Percentiles rank a stretch among this genome's conserved stretches.
Conservation (phyloP, 2,329 filamentous ascomycete species). For the Didymosphaeria variabile region DNA sequence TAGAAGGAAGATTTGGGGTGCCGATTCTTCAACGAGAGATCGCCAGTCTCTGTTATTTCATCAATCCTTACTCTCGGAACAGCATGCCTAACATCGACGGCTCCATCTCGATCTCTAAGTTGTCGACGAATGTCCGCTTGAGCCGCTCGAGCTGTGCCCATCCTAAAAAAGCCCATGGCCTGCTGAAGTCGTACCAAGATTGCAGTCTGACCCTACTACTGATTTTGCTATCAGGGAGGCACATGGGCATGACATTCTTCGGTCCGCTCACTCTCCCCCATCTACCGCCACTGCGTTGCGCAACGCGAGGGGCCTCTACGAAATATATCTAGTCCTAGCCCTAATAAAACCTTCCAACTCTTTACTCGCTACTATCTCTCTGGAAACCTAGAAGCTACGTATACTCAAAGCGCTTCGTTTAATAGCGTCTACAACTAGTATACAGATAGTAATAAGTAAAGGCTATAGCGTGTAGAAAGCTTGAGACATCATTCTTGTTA, state of each 20-base stretch:
- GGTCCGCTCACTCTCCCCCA: conserved; percentile 28
- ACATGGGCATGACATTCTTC: conserved; percentile 36
- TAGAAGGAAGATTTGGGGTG: conserved; percentile 42
- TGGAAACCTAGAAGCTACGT: conserved; percentile 45
- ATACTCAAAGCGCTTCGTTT: conserved; percentile 47
- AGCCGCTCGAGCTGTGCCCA: conserved; percentile 44
- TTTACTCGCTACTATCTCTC: conserved; percentile 22
- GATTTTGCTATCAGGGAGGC: conserved; percentile 20
- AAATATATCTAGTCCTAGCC: conserved; percentile 50
- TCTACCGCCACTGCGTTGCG: conserved; percentile 15
- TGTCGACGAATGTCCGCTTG: conserved; percentile 33
- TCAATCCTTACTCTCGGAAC: conserved; percentile 37
- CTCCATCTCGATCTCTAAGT: conserved; percentile 41
- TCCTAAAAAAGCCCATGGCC: conserved; percentile 47
- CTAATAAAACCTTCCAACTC: conserved; percentile 42
- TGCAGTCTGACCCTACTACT: conserved; percentile 30
- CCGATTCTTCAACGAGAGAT: conserved; percentile 32
- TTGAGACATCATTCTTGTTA: conserved; percentile 58
- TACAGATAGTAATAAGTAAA: conserved; percentile 51
- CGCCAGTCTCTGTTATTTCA: conserved; percentile 5
- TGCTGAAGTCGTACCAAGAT: conserved; percentile 49
- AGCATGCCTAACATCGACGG: conserved; percentile 46
- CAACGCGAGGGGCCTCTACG: conserved; percentile 40
- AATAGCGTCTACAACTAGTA: conserved; percentile 38
- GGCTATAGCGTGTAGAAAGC: conserved; percentile 51